A percentile compares a stretch with the other conserved stretches of the same genome.
Evolutionary conservation across 1,284 basidiomycete genomes (phyloP).

Genomic region (Trichosporon sp.): DNA sequence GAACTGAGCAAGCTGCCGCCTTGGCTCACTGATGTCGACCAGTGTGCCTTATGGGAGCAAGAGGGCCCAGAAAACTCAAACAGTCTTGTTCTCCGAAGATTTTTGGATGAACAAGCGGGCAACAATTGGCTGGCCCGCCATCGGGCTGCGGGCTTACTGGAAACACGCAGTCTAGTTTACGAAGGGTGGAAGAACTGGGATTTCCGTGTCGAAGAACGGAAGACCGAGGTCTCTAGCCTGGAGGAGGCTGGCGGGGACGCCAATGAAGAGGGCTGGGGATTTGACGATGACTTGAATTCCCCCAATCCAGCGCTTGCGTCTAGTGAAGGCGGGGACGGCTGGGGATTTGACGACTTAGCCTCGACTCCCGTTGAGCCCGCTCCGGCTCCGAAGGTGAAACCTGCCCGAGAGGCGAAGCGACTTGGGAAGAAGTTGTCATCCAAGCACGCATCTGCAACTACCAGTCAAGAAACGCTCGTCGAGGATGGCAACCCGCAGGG

Average conservation of each 20-base stretch:
- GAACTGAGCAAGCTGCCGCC: not conserved
- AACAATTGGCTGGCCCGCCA: not conserved
- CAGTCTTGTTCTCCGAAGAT: not conserved
- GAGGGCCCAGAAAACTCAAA: not conserved
- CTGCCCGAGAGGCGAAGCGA: slow-evolving; percentile 1
- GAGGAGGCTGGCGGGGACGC: not conserved
- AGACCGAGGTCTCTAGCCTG: not conserved
- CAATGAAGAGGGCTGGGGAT: not conserved
- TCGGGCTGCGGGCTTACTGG: not conserved
- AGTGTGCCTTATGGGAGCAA: not conserved
- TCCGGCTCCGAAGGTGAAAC: not conserved
- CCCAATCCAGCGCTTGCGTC: not conserved
- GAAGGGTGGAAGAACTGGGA: not conserved
- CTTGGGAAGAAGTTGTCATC: not conserved
- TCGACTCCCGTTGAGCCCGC: not conserved
- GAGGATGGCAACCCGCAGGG: not conserved
- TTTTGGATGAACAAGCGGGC: not conserved
- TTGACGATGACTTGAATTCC: not conserved
- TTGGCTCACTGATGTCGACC: not conserved
- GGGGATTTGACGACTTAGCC: not conserved
- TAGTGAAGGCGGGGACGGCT: not conserved
- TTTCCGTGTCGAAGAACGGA: not conserved
- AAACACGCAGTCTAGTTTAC: not conserved
- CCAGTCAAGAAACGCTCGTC: not conserved
- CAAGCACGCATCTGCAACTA: not conserved